Conservation (phyloP, 2,329 filamentous ascomycete species). For the Cladobotryum protrusum region DNA sequence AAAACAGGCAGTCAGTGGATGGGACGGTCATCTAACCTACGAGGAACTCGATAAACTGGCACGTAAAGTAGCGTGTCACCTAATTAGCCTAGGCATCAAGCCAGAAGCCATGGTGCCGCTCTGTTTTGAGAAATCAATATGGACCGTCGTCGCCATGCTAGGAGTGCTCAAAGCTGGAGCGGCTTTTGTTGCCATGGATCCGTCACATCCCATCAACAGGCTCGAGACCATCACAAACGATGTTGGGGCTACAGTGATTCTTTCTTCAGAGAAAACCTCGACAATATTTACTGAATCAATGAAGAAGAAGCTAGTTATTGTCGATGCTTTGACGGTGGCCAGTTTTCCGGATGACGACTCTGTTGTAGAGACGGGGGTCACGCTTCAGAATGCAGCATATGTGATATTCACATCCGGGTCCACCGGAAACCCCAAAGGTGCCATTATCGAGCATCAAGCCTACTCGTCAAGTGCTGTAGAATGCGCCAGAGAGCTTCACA, state of each 20-base stretch:
- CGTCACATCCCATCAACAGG: slow-evolving; percentile 1
- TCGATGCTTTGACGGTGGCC: background rate
- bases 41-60: slow-evolving; percentile 20
- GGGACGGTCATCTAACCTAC: slow-evolving; percentile 37
- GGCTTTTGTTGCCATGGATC: slow-evolving; percentile 9
- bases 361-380: background rate
- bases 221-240: background rate
- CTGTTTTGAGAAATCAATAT: slow-evolving; percentile 12
- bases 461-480: slow-evolving; percentile 4
- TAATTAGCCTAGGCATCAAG: slow-evolving; percentile 15
- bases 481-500: slow-evolving; percentile 5
- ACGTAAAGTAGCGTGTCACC: background rate
- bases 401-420: background rate
- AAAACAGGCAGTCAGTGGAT: slow-evolving; percentile 12
- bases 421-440: background rate
- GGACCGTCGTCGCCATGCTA: slow-evolving; percentile 8
- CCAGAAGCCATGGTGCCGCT: slow-evolving; percentile 14
- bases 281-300: no score
- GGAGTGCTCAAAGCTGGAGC: slow-evolving; percentile 2
- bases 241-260: background rate
- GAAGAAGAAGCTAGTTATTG: background rate
- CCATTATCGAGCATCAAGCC: background rate
- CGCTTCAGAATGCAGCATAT: background rate
- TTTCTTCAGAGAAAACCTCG: background rate
- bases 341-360: background rate